phyloP scores from a whole-genome alignment of 495 filamentous ascomycete species.

The Cudoniella acicularis region DNA sequence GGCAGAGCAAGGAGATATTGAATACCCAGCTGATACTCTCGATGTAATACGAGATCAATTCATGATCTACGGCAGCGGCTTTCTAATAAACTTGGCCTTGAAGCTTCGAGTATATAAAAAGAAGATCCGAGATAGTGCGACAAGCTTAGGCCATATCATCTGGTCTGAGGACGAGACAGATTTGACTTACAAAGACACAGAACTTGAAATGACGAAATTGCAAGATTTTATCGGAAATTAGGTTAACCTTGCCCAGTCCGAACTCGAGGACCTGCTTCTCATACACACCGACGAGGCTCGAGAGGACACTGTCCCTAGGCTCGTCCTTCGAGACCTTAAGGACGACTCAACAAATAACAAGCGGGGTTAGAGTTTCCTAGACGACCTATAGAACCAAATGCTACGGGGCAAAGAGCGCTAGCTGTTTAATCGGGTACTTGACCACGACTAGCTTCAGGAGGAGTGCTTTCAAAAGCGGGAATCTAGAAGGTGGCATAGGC shows the following conservation, averaged over 20 bases:
- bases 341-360: slow-evolving; percentile 2
- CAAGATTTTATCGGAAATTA: background rate
- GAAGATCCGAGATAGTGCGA: background rate
- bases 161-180: slow-evolving; percentile 2
- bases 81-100: slow-evolving; percentile 7
- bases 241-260: background rate
- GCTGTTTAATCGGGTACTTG: slow-evolving; percentile 3
- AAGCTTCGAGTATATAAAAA: slow-evolving; percentile 6
- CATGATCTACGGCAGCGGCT: slow-evolving; percentile 6
- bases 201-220: background rate
- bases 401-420: slow-evolving; percentile 1
- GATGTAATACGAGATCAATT: slow-evolving; percentile 9
- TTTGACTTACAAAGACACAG: background rate
- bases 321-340: background rate
- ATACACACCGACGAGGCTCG: background rate
- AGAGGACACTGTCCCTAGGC: background rate
- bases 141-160: background rate
- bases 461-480: background rate
- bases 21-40: slow-evolving; percentile 5
- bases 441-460: background rate
- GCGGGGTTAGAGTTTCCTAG: slow-evolving; percentile 5
- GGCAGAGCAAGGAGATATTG: background rate
- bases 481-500: background rate
- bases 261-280: background rate
- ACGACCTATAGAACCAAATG: background rate